These are phyloP conservation scores for Mortierella alpina DNA, from an alignment of 192 early-diverging fungal species.

Conservation along the genomic window DNA sequence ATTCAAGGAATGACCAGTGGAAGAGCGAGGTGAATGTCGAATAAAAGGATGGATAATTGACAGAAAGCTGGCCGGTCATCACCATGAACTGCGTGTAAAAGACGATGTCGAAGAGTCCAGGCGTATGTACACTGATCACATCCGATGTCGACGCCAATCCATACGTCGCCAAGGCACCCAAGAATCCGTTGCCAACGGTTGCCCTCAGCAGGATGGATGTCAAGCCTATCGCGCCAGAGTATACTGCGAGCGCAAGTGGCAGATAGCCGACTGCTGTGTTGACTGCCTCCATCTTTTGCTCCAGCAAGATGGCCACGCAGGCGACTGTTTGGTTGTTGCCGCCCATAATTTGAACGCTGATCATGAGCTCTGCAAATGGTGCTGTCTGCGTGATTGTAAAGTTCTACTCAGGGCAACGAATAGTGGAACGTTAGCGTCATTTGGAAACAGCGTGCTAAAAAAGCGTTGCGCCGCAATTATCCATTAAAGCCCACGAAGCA, in stretches of 20 bases:
- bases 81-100: conserved; percentile 64
- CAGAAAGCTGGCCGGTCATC: conserved; percentile 54
- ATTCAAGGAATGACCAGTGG: conserved; percentile 58
- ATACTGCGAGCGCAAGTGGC: conserved; percentile 32
- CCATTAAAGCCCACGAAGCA: not conserved
- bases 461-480: not conserved
- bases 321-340: conserved; percentile 20
- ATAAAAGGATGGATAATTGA: conserved; percentile 62
- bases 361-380: conserved; percentile 43
- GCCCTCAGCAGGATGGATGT: conserved; percentile 37
- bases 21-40: conserved; percentile 59
- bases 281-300: conserved; percentile 22
- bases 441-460: not conserved
- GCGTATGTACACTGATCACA: conserved; percentile 56
- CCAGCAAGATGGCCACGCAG: conserved; percentile 34
- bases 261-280: conserved; percentile 35
- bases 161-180: conserved; percentile 36
- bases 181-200: conserved; percentile 19
- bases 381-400: conserved; percentile 21
- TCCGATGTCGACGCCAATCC: conserved; percentile 25
- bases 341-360: conserved; percentile 22
- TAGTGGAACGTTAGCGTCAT: not conserved
- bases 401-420: conserved; percentile 15
- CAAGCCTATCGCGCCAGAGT: conserved; percentile 29
- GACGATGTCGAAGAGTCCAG: conserved; percentile 64